Evolutionary conservation across 768 basidiomycete genomes (phyloP), one percentile per base, ranked within the genome.

Genomic region (Macrolepiota albuminosa): DNA sequence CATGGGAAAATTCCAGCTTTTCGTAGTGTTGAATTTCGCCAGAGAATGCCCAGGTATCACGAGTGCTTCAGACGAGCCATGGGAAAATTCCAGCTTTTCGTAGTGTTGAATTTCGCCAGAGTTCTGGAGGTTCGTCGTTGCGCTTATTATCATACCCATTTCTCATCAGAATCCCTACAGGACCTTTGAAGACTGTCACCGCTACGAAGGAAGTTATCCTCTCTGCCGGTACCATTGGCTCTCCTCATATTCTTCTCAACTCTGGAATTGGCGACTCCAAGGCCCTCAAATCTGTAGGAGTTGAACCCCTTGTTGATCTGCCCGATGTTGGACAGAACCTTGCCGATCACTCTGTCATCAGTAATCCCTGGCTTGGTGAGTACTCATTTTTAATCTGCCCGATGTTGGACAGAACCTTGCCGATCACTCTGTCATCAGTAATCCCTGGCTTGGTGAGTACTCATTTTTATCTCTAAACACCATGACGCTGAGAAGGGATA

Each of bases 291-390:
- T 42, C 58, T 6, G 3, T 72, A 2, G 68, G 67, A 11, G 56
- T 71, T 37, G 24, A 60, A 42, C 58, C 73, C 10, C 42, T 72
- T 10, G 57, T 76, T 4, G 33, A 74, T 58, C 61, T 73, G 14
- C 76, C 75, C 8, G 67, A 68, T 45, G 77, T 79, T 2, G 77
- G 77, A 16, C 67, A 70, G 55, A 75, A 79, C 56, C 64, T 78
- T 1, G 67, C 69, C 14, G 76, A 75, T 57, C 76, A 78, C 49
- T 65, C 73, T 0, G 59, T 70, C 3, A 57, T 71, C 16, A 57
- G 64, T 4, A 63, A 69, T 6, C 36, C 56, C 24, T 77, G 66
- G 65, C 58, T 62, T 8, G 69, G 61, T 61, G 34, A 10, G 57
- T 54, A 11, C 5, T 16, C 37, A 40, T 11, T 48, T 13, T 16